Percentiles rank a stretch among this genome's conserved stretches.
Evolutionary conservation across 805 yeast species (phyloP).

Genomic region (Candida gorgasii): DNA sequence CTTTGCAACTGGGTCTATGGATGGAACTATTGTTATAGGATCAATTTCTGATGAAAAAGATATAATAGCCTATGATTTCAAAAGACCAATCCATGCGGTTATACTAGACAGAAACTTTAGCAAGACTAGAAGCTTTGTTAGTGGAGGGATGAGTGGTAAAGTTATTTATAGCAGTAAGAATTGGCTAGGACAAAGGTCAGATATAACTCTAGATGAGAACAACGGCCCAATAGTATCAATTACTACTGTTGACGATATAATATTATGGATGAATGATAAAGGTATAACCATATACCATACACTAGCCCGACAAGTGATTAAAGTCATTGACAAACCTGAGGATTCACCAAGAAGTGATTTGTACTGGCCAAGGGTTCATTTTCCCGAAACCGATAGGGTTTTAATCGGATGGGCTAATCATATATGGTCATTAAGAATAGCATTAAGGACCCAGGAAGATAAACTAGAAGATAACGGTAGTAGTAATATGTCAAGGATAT

Average conservation of each 20-base stretch:
- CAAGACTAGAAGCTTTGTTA: conserved; percentile 63
- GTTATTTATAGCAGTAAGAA: conserved; percentile 71
- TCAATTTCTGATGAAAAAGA: conserved; percentile 62
- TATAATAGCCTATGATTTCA: conserved; percentile 74
- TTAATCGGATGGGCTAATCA: conserved; percentile 82
- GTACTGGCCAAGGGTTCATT: conserved; percentile 77
- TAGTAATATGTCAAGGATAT: conserved; percentile 33
- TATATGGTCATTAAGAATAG: conserved; percentile 67
- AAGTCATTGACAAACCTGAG: conserved; percentile 56
- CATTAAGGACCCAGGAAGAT: conserved; percentile 21
- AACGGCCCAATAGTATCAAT: conserved; percentile 74
- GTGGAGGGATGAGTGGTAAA: conserved; percentile 90
- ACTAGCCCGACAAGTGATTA: conserved; percentile 48
- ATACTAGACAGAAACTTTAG: conserved; percentile 72
- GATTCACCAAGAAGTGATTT: conserved; percentile 68
- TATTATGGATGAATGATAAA: conserved; percentile 81
- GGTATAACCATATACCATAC: conserved; percentile 74
- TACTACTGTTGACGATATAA: conserved; percentile 58
- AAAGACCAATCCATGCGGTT: conserved; percentile 86
- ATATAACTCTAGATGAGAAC: conserved; percentile 58
- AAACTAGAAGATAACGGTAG: conserved; percentile 15
- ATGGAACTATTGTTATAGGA: conserved; percentile 88
- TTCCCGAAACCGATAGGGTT: conserved; percentile 64
- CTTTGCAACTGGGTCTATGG: conserved; percentile 89
- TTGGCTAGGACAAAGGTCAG: conserved; percentile 86